Base-by-base conservation (phyloP, 176 grass and related monocot species). In the Otatea glauca region DNA sequence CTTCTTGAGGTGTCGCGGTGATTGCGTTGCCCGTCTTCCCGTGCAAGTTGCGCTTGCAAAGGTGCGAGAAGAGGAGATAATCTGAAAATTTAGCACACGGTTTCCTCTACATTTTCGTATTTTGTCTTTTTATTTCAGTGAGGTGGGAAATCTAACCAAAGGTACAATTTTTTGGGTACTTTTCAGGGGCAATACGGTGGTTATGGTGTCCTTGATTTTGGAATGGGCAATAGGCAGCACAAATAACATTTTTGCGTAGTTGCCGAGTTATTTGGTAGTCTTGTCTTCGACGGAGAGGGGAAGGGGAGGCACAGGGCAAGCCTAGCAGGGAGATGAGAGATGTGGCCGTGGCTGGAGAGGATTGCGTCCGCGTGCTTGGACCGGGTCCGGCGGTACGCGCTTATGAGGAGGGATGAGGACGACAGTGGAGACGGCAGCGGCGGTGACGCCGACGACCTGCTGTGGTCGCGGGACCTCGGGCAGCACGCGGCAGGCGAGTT, bases 321-420 rank as follows among this genome's bases (percentile, higher is more conserved):
- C 2, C 59, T 80, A 35, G 44, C 12, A 83, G 83, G 93, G 94
- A 93, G 89, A 98, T 98, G 96, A 92, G 94, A 93, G 89, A 98
- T 98, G 93, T 94, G 92, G 86, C 87, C 93, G 66, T 96, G 91
- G 93, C 79, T 95, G 88, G 85, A 84, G 88, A 95, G 86, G 88
- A 91, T 92, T 93, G 89, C 85, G 70, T 74, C 89, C 74, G 80
- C 91, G 88, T 98, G 96, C 74, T 94, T 85, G 96, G 96, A 89
- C 91, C 93, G 89, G 88, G 88, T 96, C 83, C 89, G 91, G 85
- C 84, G 80, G 91, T 94, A 92, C 91, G 27, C 81, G 78, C 83
- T 89, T 92, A 94, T 89, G 96, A 91, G 82, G 81, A 98, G 88
- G 91, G 93, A 95, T 91, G 96, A 98, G 67, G 91, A 84, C 9